Evolutionary conservation across 2,329 filamentous ascomycete genomes (phyloP), one percentile per base, ranked within the genome.

Genomic region (Fusarium armeniacum): DNA sequence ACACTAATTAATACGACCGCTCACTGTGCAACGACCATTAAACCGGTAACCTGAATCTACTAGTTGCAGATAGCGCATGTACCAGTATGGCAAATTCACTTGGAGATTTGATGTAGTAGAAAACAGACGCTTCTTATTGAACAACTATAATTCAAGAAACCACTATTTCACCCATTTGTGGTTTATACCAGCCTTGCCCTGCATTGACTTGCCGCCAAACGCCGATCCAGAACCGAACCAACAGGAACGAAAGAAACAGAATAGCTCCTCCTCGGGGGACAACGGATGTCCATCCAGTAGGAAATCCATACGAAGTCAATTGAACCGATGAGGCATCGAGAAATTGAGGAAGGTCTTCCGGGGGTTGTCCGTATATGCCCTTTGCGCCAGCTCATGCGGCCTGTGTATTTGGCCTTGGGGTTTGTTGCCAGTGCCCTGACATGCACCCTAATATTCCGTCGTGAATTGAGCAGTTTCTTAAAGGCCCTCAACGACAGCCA

Each of bases 401-500:
- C 28, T 11, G 44, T 30, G 28, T 26, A 38, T 33, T 51, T 36
- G 47, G 33, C 41, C 16, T 24, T 41, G 36, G 44, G 15, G 28
- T 57, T 56, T 47, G n/a, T 51, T 30, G 36, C 49, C 51, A 45
- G 36, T 47, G 40, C 33, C 40, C 41, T 43, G 45, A n/a, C 52
- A 50, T 44, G 32, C 36, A 30, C 53, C 44, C 58, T 41, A 41
- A 40, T 46, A 35, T 51, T 61, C n/a, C 45, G 47, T 30, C 28
- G 35, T 38, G 28, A 57, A 47, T 26, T 18, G 26, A 22, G 49
- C 53, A 43, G 32, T 38, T 33, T 52, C 46, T 56, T 70, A 75
- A 47, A 74, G 58, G n/a, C 68, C 76, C 61, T 77, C 76, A 24
- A 72, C 73, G 11, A 74, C 71, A 30, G 74, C 74, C 50, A 71